Evolutionary conservation across 371 early-diverging fungal genomes (phyloP).

Genomic region (Haplosporangium sp.): DNA sequence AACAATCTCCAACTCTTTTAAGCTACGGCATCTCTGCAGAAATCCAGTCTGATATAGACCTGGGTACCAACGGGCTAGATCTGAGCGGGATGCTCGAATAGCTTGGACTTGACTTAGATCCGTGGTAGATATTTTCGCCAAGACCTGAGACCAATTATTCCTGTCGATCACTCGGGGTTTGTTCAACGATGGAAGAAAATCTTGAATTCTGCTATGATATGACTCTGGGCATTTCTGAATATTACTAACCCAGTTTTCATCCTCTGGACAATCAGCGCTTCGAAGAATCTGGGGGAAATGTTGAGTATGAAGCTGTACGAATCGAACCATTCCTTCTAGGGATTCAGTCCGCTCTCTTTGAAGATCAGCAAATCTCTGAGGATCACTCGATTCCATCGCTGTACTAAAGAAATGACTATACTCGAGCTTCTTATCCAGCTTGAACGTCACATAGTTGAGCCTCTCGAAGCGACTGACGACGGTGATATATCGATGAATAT

Average conservation of each 20-base stretch:
- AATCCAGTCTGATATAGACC: neutral
- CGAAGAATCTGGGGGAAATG: constrained; percentile 5
- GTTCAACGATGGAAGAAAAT: neutral
- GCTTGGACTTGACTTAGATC: constrained; percentile 7
- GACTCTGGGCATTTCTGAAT: constrained; percentile 7
- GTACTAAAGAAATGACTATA: neutral
- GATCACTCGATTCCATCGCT: neutral
- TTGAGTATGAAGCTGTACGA: constrained; percentile 17
- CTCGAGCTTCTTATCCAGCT: constrained; percentile 16
- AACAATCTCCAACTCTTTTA: constrained; percentile 4
- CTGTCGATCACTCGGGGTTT: constrained; percentile 4
- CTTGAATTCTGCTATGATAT: neutral
- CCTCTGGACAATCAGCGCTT: constrained; percentile 16
- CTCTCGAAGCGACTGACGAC: constrained; percentile 14
- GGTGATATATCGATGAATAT: constrained; percentile 10
- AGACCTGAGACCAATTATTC: constrained; percentile 19
- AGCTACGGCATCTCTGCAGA: constrained; percentile 8
- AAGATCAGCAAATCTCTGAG: neutral
- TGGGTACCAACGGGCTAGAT: neutral
- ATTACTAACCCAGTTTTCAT: constrained; percentile 1
- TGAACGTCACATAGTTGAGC: constrained; percentile 16
- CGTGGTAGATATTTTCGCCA: constrained; percentile 7
- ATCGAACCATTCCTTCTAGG: constrained; percentile 17
- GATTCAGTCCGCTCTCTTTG: neutral
- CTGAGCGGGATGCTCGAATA: constrained; percentile 5